Percentiles rank a stretch among this genome's conserved stretches.
Conservation (phyloP, 108 stramenopile genomes). For the Nitzschia putrida region DNA sequence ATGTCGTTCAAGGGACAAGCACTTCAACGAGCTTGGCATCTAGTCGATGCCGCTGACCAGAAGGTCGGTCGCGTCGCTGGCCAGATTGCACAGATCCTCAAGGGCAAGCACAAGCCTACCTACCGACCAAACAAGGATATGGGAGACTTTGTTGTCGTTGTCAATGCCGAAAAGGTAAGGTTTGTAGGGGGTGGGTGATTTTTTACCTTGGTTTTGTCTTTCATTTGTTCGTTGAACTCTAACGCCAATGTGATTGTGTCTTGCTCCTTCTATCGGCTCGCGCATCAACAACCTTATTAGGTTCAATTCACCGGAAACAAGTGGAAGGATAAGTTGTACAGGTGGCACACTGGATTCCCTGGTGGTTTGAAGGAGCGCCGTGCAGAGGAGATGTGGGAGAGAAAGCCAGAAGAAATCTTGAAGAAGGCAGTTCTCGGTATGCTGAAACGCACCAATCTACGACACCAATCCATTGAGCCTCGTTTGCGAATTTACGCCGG, state of each 20-base stretch:
- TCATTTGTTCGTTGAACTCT: not conserved
- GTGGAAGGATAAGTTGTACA: conserved; percentile 88
- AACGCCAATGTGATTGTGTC: not conserved
- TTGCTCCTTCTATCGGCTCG: not conserved
- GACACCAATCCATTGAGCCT: conserved; percentile 78
- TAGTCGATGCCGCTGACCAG: conserved; percentile 87
- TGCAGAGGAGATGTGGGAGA: conserved; percentile 80
- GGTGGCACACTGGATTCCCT: conserved; percentile 95
- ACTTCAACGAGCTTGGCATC: conserved; percentile 87
- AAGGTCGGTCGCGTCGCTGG: conserved; percentile 92
- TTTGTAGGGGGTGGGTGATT: not conserved
- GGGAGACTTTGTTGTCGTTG: conserved; percentile 92
- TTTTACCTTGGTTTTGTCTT: not conserved
- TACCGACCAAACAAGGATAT: conserved; percentile 90
- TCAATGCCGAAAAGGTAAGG: conserved; percentile 89
- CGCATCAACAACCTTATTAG: conserved; percentile 22
- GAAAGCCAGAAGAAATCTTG: conserved; percentile 79
- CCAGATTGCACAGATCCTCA: conserved; percentile 84
- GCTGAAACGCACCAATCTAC: conserved; percentile 78
- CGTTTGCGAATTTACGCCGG: conserved; percentile 84
- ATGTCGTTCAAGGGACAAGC: conserved; percentile 84
- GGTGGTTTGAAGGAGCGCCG: conserved; percentile 89
- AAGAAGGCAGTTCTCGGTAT: conserved; percentile 87
- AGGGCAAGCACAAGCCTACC: conserved; percentile 96
- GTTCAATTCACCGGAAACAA: conserved; percentile 92